Conservation (phyloP, 352 stramenopile genomes). For the Phytophthora syringae region DNA sequence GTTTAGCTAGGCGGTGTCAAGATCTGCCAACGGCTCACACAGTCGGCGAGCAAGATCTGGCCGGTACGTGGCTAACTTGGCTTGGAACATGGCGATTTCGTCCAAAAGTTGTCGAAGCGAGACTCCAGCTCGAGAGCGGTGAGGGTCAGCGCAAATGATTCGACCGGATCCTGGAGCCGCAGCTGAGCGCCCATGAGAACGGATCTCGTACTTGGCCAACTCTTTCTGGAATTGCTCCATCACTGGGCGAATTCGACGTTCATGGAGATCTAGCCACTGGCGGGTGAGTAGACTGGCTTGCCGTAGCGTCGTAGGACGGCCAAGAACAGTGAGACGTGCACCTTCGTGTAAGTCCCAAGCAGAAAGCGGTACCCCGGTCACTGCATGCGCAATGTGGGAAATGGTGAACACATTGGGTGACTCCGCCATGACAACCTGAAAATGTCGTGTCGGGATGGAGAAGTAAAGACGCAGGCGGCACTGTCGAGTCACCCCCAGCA, state of each 20-base stretch:
- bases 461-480: slow-evolving; percentile 61
- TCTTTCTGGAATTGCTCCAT: slow-evolving; percentile 57
- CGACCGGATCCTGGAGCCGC: slow-evolving; percentile 31
- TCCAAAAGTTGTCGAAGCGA: slow-evolving; percentile 58
- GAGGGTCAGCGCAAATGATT: slow-evolving; percentile 62
- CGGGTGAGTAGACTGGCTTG: slow-evolving; percentile 77
- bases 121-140: slow-evolving; percentile 42
- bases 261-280: slow-evolving; percentile 71
- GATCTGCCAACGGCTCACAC: slow-evolving; percentile 46
- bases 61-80: slow-evolving; percentile 54
- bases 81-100: slow-evolving; percentile 54
- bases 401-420: slow-evolving; percentile 80
- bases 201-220: slow-evolving; percentile 69
- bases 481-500: slow-evolving; percentile 46
- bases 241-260: slow-evolving; percentile 42
- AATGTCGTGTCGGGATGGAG: slow-evolving; percentile 66
- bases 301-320: slow-evolving; percentile 70
- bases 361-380: slow-evolving; percentile 46
- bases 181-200: slow-evolving; percentile 39
- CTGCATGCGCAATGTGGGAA: slow-evolving; percentile 65
- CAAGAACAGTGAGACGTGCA: slow-evolving; percentile 63
- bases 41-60: slow-evolving; percentile 61
- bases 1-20: slow-evolving; percentile 31
- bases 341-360: slow-evolving; percentile 78
- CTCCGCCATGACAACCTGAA: slow-evolving; percentile 71